phyloP scores from a whole-genome alignment of 768 basidiomycete genomes.

The Gloeophyllum trabeum region DNA sequence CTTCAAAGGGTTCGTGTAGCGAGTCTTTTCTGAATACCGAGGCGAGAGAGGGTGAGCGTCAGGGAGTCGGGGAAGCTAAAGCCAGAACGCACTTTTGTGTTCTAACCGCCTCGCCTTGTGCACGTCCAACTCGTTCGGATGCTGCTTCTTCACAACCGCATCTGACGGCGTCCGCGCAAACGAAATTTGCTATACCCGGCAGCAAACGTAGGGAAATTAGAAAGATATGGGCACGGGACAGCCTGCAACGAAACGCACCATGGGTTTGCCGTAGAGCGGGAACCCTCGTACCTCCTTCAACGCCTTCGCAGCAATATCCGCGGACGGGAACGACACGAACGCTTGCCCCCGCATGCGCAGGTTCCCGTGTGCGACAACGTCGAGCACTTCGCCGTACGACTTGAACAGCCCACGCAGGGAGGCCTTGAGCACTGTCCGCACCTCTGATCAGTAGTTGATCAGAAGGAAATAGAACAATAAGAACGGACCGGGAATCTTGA shows the following conservation, averaged over 20 bases:
- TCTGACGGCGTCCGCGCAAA: constrained; percentile 88
- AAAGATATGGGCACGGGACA: neutral
- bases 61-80: neutral
- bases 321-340: constrained; percentile 83
- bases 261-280: constrained; percentile 92
- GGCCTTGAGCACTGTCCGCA: constrained; percentile 85
- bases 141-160: constrained; percentile 71
- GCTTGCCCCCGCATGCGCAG: constrained; percentile 98
- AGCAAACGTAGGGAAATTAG: neutral
- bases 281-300: constrained; percentile 90
- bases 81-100: constrained; percentile 63
- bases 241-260: constrained; percentile 41
- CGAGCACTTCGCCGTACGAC: constrained; percentile 84
- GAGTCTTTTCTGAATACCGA: constrained; percentile 47
- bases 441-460: too few species aligned
- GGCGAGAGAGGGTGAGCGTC: neutral
- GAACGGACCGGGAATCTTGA: constrained; percentile 58
- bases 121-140: constrained; percentile 52
- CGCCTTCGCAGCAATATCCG: constrained; percentile 78
- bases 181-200: constrained; percentile 69
- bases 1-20: constrained; percentile 86
- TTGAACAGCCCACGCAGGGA: constrained; percentile 86
- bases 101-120: constrained; percentile 69
- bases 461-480: neutral
- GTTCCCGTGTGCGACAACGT: constrained; percentile 93